These are phyloP conservation scores for Picea mariana DNA, from an alignment of 83 land plant species.

Conservation along the genomic window DNA sequence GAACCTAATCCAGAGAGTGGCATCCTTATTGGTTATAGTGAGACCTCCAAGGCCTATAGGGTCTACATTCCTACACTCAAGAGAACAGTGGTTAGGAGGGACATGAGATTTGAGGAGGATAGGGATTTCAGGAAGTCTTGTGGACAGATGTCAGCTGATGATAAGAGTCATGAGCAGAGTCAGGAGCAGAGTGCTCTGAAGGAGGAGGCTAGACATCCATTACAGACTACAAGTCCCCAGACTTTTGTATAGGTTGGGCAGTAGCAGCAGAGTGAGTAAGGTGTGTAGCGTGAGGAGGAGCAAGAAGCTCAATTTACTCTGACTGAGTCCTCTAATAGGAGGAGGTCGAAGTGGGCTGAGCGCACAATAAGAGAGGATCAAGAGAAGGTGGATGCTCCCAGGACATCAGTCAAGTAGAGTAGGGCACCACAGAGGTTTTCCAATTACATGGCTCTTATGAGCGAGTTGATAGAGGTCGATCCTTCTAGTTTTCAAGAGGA, in stretches of 20 bases:
- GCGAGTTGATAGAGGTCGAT: neutral
- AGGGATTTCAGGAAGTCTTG: neutral
- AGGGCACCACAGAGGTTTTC: neutral
- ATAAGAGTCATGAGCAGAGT: neutral
- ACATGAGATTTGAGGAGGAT: neutral
- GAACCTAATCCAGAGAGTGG: neutral
- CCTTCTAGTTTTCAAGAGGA: neutral
- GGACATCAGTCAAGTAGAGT: neutral
- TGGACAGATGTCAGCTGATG: neutral
- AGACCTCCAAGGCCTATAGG: neutral
- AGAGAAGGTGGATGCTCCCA: neutral
- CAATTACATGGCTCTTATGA: neutral
- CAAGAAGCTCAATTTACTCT: neutral
- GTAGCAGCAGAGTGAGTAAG: no score
- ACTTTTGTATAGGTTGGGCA: neutral
- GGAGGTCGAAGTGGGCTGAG: neutral
- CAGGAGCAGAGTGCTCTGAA: neutral
- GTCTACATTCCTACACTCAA: neutral
- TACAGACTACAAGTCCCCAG: neutral
- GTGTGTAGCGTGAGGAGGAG: neutral
- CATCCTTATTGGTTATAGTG: neutral
- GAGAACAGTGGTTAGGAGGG: neutral
- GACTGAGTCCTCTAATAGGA: neutral
- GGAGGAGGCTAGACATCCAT: neutral
- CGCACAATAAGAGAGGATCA: neutral